phyloP scores from a whole-genome alignment of 306 rosid species.

The Glycyrrhiza uralensis region DNA sequence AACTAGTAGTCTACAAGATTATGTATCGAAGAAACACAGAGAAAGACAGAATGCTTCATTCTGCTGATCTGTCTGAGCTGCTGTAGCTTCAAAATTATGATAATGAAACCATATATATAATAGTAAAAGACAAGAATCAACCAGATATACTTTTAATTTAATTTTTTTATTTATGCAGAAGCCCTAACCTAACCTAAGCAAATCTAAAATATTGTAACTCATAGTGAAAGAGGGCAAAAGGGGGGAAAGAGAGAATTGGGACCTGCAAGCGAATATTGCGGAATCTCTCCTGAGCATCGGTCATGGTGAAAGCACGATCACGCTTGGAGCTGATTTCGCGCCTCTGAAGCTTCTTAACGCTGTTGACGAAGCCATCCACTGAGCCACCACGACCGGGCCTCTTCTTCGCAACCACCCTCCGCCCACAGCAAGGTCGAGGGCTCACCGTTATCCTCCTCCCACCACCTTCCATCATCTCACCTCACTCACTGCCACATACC shows the following conservation, averaged over 20 bases:
- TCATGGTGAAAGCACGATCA: slow-evolving; percentile 61
- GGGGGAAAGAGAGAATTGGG: neutral
- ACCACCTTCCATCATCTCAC: slow-evolving; percentile 45
- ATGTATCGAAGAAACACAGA: neutral
- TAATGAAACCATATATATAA: neutral
- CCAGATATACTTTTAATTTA: neutral
- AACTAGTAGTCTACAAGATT: neutral
- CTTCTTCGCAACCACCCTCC: slow-evolving; percentile 53
- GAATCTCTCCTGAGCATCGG: slow-evolving; percentile 59
- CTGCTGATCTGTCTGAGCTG: neutral
- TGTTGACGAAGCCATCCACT: slow-evolving; percentile 53
- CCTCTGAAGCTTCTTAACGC: slow-evolving; percentile 62
- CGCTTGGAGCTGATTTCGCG: slow-evolving; percentile 65
- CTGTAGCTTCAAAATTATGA: neutral
- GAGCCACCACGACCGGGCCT: slow-evolving; percentile 43
- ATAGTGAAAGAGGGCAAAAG: neutral
- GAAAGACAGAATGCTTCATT: neutral
- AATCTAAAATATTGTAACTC: neutral
- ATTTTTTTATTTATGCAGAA: neutral
- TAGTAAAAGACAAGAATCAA: neutral
- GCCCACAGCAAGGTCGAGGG: slow-evolving; percentile 56
- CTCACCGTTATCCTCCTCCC: slow-evolving; percentile 61
- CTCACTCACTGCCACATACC: neutral
- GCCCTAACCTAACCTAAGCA: slow-evolving; percentile 8
- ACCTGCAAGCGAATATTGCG: slow-evolving; percentile 64